Base-by-base conservation (phyloP, 2,329 filamentous ascomycete genomes). In the Fusarium incarnatum region DNA sequence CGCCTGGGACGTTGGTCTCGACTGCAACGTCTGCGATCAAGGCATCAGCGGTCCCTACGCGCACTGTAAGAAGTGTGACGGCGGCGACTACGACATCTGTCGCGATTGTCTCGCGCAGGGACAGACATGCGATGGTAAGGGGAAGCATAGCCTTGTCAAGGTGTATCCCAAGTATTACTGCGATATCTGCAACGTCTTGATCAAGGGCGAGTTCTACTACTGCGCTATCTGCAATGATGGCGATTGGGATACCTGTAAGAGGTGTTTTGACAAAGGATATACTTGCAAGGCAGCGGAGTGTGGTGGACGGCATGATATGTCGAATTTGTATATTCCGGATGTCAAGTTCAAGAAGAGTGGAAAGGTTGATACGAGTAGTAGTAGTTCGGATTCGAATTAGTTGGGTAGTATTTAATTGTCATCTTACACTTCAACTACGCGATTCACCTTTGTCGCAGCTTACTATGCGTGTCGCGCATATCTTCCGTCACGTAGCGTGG, bases 141-240 rank as follows among this genome's bases (percentile, higher is more conserved):
- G 69, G 0, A 67, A 72, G n/a, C 65, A 72, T 6, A 58, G 37
- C 6, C 30, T 72, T 6, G 45, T 69, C 20, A 72, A 72, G 18
- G 65, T 72, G 23, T 69, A 72, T 23, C 69, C 66, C 18, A 64
- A 70, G 12, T 64, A 60, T 11, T 54, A 37, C 8, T 72, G 62
- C 13, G 48, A 72, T 7, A 25, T 52, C 4, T 72, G 68, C 20
- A 58, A 67, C 0, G 34, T 68, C 2, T 32, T 48, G 22, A 70
- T 70, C 41, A 37, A 42, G 12, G 69, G 59, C 0, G 56, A 59
- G 13, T 72, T 72, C 6, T 72, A 72, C 8, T 60, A 62, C 11
- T 72, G 66, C 3, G n/a, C 15, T 9, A 28, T 41, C 7, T 72
- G 69, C 22, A 44, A 64, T 1, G 41, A 58, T 23, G 59, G 58